phyloP scores from a whole-genome alignment of 805 yeast genomes.

The Metschnikowia borealis region DNA sequence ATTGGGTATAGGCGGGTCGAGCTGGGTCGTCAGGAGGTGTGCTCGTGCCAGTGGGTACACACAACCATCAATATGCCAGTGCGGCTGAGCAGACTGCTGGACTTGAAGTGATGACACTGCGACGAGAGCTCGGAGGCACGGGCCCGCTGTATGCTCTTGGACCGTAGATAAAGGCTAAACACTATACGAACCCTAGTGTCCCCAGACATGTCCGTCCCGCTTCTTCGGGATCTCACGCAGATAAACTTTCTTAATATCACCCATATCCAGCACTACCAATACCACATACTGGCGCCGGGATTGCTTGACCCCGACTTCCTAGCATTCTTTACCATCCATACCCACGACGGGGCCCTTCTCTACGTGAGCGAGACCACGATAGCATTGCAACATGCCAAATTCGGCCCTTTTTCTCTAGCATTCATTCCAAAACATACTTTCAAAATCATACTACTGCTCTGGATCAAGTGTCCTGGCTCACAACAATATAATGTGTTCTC shows the following conservation, averaged over 20 bases:
- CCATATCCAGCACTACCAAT: not conserved
- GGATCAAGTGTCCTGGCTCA: conserved; percentile 5
- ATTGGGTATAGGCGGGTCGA: conserved; percentile 6
- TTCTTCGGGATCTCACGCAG: conserved; percentile 4
- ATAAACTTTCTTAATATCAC: not conserved
- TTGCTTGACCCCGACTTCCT: not conserved
- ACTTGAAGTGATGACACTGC: not conserved
- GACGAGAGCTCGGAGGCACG: not conserved
- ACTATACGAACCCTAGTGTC: not conserved
- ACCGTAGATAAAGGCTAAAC: not conserved
- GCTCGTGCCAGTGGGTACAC: not conserved
- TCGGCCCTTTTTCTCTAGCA: conserved; percentile 27
- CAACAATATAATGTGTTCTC: not conserved
- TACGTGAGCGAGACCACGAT: conserved; percentile 32
- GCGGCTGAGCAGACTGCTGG: not conserved
- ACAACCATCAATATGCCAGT: conserved; percentile 3
- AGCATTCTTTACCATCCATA: conserved; percentile 26
- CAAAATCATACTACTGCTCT: conserved; percentile 5
- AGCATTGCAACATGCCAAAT: conserved; percentile 23
- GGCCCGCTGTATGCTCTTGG: not conserved
- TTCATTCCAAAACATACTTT: conserved; percentile 1
- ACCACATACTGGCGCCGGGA: not conserved
- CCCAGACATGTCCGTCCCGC: not conserved
- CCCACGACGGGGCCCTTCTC: conserved; percentile 16
- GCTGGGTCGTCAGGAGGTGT: not conserved